phyloP scores from a whole-genome alignment of 495 filamentous ascomycete species.

The Lentithecium fluviatile region DNA sequence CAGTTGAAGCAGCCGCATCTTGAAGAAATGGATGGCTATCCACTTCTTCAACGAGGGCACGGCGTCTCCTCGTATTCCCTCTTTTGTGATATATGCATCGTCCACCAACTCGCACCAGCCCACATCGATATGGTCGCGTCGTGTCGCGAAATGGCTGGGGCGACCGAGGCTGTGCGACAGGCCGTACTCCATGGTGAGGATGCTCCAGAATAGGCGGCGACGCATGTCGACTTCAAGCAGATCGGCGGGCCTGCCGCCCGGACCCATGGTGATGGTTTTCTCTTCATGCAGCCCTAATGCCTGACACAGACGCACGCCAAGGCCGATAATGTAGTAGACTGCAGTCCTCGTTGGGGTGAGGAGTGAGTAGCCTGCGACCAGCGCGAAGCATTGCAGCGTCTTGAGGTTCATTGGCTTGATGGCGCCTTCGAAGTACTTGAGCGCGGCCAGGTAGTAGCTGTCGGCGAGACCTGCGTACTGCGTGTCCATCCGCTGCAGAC shows the following conservation, averaged over 20 bases:
- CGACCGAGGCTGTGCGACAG: constrained; percentile 82
- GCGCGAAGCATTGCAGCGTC: constrained; percentile 82
- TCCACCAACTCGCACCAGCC: constrained; percentile 74
- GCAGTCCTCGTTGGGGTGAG: constrained; percentile 87
- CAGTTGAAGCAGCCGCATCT: constrained; percentile 83
- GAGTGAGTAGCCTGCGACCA: constrained; percentile 89
- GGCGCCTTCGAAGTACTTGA: constrained; percentile 74
- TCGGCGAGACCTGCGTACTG: constrained; percentile 84
- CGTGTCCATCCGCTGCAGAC: constrained; percentile 80
- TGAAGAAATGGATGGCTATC: constrained; percentile 86
- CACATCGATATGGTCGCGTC: constrained; percentile 76
- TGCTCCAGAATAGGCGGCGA: constrained; percentile 80
- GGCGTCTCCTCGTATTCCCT: constrained; percentile 66
- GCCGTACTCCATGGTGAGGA: constrained; percentile 80
- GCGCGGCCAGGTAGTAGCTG: constrained; percentile 84
- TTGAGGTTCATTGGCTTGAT: constrained; percentile 77
- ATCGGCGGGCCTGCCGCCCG: constrained; percentile 48
- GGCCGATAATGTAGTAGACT: constrained; percentile 85
- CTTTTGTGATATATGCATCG: constrained; percentile 75
- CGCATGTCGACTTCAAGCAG: constrained; percentile 81
- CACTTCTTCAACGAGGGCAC: constrained; percentile 73
- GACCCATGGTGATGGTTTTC: constrained; percentile 61
- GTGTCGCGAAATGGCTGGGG: constrained; percentile 76
- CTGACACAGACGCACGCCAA: constrained; percentile 80
- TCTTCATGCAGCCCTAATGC: constrained; percentile 82